Evolutionary conservation across 2,329 filamentous ascomycete genomes (phyloP).

Genomic region (Paecilomyces dactylethromorphus): DNA sequence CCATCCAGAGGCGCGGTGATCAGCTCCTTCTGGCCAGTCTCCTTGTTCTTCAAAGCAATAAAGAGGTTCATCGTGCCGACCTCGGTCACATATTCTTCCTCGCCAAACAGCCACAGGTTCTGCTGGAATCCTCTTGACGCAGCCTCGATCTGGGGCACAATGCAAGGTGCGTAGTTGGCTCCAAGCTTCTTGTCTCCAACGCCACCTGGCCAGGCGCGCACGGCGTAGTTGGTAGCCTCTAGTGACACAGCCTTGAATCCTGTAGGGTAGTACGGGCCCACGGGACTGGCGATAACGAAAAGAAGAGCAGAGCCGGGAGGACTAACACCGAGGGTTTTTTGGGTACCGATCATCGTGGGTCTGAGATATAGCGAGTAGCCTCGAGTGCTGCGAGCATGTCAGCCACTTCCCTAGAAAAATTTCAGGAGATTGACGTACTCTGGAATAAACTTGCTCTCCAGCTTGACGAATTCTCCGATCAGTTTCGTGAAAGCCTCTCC

Average conservation of each 20-base stretch:
- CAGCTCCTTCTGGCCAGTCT: slow-evolving; percentile 85
- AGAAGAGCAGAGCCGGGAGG: slow-evolving; percentile 88
- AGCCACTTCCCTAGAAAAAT: background rate
- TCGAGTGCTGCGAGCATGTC: slow-evolving; percentile 39
- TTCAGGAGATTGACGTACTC: slow-evolving; percentile 40
- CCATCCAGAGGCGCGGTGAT: slow-evolving; percentile 94
- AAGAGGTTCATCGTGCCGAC: slow-evolving; percentile 99
- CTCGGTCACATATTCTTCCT: slow-evolving; percentile 93
- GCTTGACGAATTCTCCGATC: slow-evolving; percentile 69
- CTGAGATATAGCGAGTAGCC: slow-evolving; percentile 95
- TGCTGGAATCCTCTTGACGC: slow-evolving; percentile 91
- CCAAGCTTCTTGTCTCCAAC: slow-evolving; percentile 98
- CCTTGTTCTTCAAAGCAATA: slow-evolving; percentile 73
- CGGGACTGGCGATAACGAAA: slow-evolving; percentile 91
- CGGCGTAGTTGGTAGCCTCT: slow-evolving; percentile 93
- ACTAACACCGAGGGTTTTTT: slow-evolving; percentile 85
- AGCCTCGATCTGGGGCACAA: slow-evolving; percentile 90
- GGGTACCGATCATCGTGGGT: slow-evolving; percentile 95
- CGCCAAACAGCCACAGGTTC: slow-evolving; percentile 95
- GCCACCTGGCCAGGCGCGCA: slow-evolving; percentile 94
- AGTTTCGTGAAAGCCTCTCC: slow-evolving; percentile 68
- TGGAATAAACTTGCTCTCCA: slow-evolving; percentile 88
- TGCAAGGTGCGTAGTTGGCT: slow-evolving; percentile 98
- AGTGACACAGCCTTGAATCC: slow-evolving; percentile 96
- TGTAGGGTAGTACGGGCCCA: slow-evolving; percentile 95